Evolutionary conservation across 495 filamentous ascomycete species (phyloP), one percentile per base, ranked within the genome.

Genomic region (Pseudoneurospora amorphoporcata): DNA sequence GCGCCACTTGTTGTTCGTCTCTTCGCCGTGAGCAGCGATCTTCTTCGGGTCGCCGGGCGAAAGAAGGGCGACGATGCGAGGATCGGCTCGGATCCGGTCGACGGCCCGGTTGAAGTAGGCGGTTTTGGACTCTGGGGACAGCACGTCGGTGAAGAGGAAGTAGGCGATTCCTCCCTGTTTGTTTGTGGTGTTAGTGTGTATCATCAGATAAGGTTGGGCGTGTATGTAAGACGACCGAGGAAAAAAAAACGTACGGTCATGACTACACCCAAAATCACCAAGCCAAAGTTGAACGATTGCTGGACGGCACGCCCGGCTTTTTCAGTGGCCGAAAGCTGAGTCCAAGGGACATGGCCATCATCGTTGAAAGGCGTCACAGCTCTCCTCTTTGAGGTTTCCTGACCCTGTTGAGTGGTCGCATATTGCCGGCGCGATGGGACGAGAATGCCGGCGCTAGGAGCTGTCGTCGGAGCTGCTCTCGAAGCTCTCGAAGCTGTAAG

Each of bases 41-140:
- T 94, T 87, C 69, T 89, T 89, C 19, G 86, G 85, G 39, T 89
- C 86, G 23, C 94, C 95, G 53, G 53, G 53, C 29, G 53, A 65
- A 14, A 99, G 86, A n/a, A 97, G 77, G 72, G 89, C 87, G 38
- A 87, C 84, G 77, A 91, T 95, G 58, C 87, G 82, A 16, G 87
- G 77, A 77, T 97, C 92, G 42, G 85, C 83, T 79, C 90, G 91
- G 77, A 99, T 89, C 58, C 90, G 89, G 74, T 92, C 87, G 40
- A 96, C 91, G 1, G 93, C 92, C 58, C 90, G 90, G 81, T 96
- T 97, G 83, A 96, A 99, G 80, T 96, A 91, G 76, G 88, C 88
- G 37, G 91, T 93, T 79, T 91, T 90, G 81, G 92, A 94, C 79
- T 95, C 91, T 3, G 92, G 88, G 14, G 92, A 91, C 79, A 98